Evolutionary conservation across 148 eudicot species (phyloP).

Genomic region (Bassia scoparia): DNA sequence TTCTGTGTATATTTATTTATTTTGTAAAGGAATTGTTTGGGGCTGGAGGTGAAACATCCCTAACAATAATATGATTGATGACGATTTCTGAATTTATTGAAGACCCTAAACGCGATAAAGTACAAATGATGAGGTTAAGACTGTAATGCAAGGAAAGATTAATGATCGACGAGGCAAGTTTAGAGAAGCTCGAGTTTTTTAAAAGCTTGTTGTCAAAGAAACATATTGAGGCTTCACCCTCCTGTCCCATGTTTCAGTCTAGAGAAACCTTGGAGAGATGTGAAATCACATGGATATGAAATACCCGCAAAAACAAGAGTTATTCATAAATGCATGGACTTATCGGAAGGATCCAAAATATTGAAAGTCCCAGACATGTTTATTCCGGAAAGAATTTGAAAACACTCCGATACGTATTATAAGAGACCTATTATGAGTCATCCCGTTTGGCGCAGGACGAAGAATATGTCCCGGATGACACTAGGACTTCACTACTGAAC

Average conservation of each 20-base stretch:
- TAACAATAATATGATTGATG: constrained; percentile 3
- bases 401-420: background rate
- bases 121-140: constrained; percentile 1
- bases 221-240: constrained; percentile 10
- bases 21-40: constrained; percentile 3
- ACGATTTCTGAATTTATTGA: background rate
- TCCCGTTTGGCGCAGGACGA: constrained; percentile 5
- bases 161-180: background rate
- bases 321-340: background rate
- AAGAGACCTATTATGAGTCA: background rate
- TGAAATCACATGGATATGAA: background rate
- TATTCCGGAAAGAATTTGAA: constrained; percentile 10
- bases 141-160: background rate
- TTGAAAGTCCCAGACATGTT: background rate
- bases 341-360: background rate
- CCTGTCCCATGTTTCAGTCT: background rate
- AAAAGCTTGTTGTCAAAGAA: constrained; percentile 3
- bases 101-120: background rate
- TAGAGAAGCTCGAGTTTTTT: background rate
- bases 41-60: background rate
- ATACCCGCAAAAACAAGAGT: background rate
- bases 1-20: too few relatives aligned
- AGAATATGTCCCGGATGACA: constrained; percentile 9
- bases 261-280: background rate
- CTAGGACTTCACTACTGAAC: background rate